Percentiles rank a stretch among this genome's conserved stretches.
phyloP scores from a whole-genome alignment of 805 yeast species.

The Yueomyces sp. region DNA sequence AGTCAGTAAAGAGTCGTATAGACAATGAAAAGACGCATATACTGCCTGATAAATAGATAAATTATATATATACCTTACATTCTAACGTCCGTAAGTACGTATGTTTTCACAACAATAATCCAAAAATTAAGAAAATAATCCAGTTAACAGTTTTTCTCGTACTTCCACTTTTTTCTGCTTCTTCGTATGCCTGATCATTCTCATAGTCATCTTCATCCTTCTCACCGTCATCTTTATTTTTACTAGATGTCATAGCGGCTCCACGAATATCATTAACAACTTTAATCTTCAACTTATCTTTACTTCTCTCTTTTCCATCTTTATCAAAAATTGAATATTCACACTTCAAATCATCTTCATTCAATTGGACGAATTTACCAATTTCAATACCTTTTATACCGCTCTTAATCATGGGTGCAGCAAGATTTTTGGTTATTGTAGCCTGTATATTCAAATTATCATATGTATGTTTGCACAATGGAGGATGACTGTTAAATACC shows the following conservation, averaged over 20 bases:
- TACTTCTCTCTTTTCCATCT: constrained; percentile 26
- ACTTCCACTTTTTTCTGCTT: not conserved
- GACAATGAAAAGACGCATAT: constrained; percentile 10
- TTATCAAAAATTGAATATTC: constrained; percentile 30
- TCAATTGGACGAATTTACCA: constrained; percentile 39
- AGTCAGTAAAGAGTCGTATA: constrained; percentile 16
- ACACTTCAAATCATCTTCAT: constrained; percentile 30
- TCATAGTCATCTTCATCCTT: not conserved
- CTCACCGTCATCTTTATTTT: no score
- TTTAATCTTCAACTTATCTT: constrained; percentile 10
- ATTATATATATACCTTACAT: not conserved
- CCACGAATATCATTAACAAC: constrained; percentile 3
- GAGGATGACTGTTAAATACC: not conserved
- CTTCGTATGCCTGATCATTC: not conserved
- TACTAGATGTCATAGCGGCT: not conserved
- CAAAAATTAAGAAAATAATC: no score
- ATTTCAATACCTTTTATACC: constrained; percentile 32
- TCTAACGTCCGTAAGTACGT: not conserved
- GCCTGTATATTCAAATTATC: constrained; percentile 29
- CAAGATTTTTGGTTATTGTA: constrained; percentile 30
- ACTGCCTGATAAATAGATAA: constrained; percentile 3
- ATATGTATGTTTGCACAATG: constrained; percentile 27
- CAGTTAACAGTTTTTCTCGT: no score
- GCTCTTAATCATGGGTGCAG: constrained; percentile 29
- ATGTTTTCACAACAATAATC: not conserved